phyloP scores from a whole-genome alignment of 495 filamentous ascomycete genomes.

The Penicillium nucicola region DNA sequence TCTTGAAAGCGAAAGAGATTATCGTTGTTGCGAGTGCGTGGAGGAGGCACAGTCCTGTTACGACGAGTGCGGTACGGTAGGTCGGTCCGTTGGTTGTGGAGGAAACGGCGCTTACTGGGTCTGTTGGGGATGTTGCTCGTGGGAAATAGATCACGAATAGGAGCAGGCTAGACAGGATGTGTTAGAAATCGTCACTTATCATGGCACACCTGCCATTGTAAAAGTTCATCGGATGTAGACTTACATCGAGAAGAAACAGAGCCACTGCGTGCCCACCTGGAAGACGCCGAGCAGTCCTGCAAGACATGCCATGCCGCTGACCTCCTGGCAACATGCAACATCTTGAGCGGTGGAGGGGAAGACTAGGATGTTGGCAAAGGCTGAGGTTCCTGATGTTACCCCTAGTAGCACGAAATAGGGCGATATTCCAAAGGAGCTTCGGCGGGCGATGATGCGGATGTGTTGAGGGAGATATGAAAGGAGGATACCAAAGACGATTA shows the following conservation, averaged over 20 bases:
- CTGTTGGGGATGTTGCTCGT: conserved; percentile 49
- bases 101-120: conserved; percentile 20
- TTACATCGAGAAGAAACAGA: conserved; percentile 87
- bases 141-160: conserved; percentile 88
- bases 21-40: conserved; percentile 69
- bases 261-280: conserved; percentile 88
- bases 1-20: conserved; percentile 58
- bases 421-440: conserved; percentile 92
- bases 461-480: conserved; percentile 95
- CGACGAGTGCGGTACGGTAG: conserved; percentile 70
- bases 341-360: conserved; percentile 74
- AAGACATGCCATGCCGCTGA: conserved; percentile 78
- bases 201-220: too few species aligned
- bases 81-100: conserved; percentile 45
- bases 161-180: conserved; percentile 54
- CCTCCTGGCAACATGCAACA: conserved; percentile 76
- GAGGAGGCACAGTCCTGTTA: conserved; percentile 64
- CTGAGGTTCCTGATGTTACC: conserved; percentile 78
- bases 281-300: conserved; percentile 81
- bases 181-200: too few species aligned
- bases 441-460: conserved; percentile 78
- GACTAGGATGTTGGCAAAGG: conserved; percentile 86
- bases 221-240: conserved; percentile 17
- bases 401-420: conserved; percentile 92
- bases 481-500: conserved; percentile 87